Conservation (phyloP, 495 filamentous ascomycete genomes). For the Annulohypoxylon stygium region DNA sequence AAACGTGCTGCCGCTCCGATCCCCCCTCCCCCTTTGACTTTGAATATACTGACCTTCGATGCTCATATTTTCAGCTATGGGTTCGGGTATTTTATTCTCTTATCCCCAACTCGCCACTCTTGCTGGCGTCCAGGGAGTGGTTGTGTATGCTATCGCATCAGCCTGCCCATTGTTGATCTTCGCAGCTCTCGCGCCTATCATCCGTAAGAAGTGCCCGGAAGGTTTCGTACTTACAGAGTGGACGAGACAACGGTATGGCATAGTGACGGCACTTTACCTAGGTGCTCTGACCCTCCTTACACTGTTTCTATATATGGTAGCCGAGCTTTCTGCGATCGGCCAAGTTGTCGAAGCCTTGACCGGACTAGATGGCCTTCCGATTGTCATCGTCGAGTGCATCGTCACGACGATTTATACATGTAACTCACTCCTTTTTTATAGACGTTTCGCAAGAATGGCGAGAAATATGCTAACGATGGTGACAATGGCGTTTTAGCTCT, state of each 20-base stretch:
- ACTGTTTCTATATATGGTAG: constrained; percentile 84
- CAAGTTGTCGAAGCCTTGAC: constrained; percentile 79
- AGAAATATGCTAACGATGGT: constrained; percentile 34
- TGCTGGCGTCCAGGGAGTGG: constrained; percentile 77
- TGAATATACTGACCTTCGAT: constrained; percentile 47
- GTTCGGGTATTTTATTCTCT: constrained; percentile 81
- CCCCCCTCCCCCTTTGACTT: constrained; percentile 34
- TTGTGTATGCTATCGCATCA: constrained; percentile 78
- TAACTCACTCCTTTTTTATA: constrained; percentile 52
- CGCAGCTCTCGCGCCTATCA: constrained; percentile 76
- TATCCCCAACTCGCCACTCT: constrained; percentile 86
- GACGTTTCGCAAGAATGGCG: not conserved
- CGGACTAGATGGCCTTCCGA: constrained; percentile 77
- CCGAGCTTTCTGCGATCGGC: constrained; percentile 78
- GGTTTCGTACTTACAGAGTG: constrained; percentile 86
- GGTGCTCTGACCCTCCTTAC: constrained; percentile 80
- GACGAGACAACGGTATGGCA: constrained; percentile 79
- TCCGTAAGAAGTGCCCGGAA: constrained; percentile 77
- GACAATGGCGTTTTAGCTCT: constrained; percentile 63
- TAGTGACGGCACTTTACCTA: constrained; percentile 72
- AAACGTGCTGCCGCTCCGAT: constrained; percentile 86
- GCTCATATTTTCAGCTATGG: constrained; percentile 69
- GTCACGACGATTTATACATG: constrained; percentile 84
- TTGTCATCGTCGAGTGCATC: constrained; percentile 77
- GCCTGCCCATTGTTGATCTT: constrained; percentile 76